phyloP scores from a whole-genome alignment of 352 stramenopile species.

The Aphanomyces cochlioides region DNA sequence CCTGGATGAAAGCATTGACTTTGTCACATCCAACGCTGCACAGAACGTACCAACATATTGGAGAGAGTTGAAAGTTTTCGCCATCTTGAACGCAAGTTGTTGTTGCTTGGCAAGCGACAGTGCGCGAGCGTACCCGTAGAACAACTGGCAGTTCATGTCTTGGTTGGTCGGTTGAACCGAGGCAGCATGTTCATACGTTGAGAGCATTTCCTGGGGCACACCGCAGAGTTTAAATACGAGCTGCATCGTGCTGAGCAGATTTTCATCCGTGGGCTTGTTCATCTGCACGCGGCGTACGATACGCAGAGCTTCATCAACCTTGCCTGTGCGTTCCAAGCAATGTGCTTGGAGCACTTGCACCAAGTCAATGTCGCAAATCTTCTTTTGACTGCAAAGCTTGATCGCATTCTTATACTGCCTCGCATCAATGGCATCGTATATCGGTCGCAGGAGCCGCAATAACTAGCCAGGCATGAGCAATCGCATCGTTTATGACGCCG shows the following conservation, averaged over 20 bases:
- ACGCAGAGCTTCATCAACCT: constrained; percentile 59
- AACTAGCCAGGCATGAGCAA: constrained; percentile 32
- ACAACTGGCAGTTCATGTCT: constrained; percentile 68
- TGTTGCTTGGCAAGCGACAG: constrained; percentile 81
- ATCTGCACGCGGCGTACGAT: constrained; percentile 63
- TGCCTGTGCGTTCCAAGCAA: constrained; percentile 73
- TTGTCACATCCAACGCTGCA: not conserved
- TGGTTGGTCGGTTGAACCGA: constrained; percentile 48
- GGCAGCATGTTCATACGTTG: constrained; percentile 59
- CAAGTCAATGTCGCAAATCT: constrained; percentile 68
- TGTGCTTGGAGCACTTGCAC: constrained; percentile 83
- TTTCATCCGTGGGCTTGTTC: constrained; percentile 70
- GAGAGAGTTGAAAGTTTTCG: constrained; percentile 63
- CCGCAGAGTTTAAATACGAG: constrained; percentile 74
- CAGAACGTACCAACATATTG: constrained; percentile 50
- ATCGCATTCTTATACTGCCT: constrained; percentile 79
- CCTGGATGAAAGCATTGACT: constrained; percentile 29
- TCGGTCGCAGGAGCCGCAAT: constrained; percentile 72
- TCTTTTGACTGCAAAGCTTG: constrained; percentile 79
- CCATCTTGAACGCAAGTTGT: constrained; percentile 84
- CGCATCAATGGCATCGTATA: constrained; percentile 81
- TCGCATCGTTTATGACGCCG: not conserved
- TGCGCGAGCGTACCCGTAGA: constrained; percentile 58
- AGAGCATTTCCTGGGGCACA: constrained; percentile 73
- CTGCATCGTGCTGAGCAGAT: constrained; percentile 79